phyloP scores from a whole-genome alignment of 768 basidiomycete species.

The Paxillus ammoniavirescens region DNA sequence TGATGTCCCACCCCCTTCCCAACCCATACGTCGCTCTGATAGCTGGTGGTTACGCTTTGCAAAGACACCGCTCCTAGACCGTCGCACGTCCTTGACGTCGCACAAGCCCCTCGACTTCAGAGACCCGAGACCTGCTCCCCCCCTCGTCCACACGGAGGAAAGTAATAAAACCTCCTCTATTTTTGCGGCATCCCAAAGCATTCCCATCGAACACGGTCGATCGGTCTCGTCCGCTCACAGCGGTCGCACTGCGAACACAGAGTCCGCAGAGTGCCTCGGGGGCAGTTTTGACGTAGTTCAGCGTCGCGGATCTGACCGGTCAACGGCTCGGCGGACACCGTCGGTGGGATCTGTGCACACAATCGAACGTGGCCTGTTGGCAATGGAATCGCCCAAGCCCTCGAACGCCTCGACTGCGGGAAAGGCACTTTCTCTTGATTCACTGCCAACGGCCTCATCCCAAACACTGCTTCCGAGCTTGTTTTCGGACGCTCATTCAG shows the following conservation, averaged over 20 bases:
- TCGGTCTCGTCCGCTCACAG: constrained; percentile 50
- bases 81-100: constrained; percentile 43
- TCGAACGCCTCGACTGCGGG: constrained; percentile 12
- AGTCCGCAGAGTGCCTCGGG: constrained; percentile 62
- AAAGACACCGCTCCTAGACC: constrained; percentile 62
- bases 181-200: constrained; percentile 14
- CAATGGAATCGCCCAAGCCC: constrained; percentile 3
- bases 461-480: background rate
- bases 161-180: constrained; percentile 14
- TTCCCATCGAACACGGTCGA: constrained; percentile 27
- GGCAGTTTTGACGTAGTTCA: constrained; percentile 71
- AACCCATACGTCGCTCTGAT: constrained; percentile 61
- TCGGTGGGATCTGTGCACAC: constrained; percentile 26
- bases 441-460: constrained; percentile 13
- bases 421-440: constrained; percentile 13
- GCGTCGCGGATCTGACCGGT: constrained; percentile 35
- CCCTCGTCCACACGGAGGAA: constrained; percentile 59
- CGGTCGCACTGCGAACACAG: constrained; percentile 65
- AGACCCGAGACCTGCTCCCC: constrained; percentile 78
- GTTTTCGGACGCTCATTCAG: background rate
- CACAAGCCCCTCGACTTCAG: constrained; percentile 53
- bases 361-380: constrained; percentile 17
- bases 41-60: constrained; percentile 81
- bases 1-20: constrained; percentile 38
- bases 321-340: constrained; percentile 20